Conservation (phyloP, 352 stramenopile species). For the Phytophthora citricola region DNA sequence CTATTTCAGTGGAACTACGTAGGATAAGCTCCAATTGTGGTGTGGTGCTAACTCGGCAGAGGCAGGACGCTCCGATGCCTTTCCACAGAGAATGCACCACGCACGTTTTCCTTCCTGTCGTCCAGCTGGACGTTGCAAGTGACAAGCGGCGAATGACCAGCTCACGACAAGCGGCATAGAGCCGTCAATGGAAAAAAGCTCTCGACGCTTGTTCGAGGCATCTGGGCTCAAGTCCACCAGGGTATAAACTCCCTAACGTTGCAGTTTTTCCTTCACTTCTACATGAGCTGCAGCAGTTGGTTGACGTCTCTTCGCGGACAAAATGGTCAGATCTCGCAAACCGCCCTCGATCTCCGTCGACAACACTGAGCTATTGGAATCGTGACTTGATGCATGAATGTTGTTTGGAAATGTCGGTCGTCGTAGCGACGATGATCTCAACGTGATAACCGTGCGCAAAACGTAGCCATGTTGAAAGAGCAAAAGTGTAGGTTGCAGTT, state of each 20-base stretch:
- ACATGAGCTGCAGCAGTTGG: conserved; percentile 10
- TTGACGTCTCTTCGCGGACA: conserved; percentile 5
- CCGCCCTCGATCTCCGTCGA: not conserved
- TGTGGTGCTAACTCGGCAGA: conserved; percentile 29
- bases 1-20: conserved; percentile 5
- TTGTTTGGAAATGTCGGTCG: conserved; percentile 2
- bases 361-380: not conserved
- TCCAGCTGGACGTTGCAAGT: conserved; percentile 35
- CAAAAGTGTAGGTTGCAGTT: conserved; percentile 37
- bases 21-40: conserved; percentile 14
- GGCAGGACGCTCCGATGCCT: conserved; percentile 19
- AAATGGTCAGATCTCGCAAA: not conserved
- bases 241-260: not conserved
- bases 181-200: conserved; percentile 10
- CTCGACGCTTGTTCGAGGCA: conserved; percentile 10
- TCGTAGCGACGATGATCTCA: conserved; percentile 12
- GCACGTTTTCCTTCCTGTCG: conserved; percentile 17
- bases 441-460: not conserved
- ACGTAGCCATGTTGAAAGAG: conserved; percentile 30
- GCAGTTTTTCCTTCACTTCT: conserved; percentile 1
- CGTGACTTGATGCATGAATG: no score
- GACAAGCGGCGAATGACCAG: conserved; percentile 36
- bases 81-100: conserved; percentile 13
- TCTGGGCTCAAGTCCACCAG: not conserved
- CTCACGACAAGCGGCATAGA: conserved; percentile 29